phyloP scores from a whole-genome alignment of 1,284 basidiomycete genomes.

The Chiua sp. region DNA sequence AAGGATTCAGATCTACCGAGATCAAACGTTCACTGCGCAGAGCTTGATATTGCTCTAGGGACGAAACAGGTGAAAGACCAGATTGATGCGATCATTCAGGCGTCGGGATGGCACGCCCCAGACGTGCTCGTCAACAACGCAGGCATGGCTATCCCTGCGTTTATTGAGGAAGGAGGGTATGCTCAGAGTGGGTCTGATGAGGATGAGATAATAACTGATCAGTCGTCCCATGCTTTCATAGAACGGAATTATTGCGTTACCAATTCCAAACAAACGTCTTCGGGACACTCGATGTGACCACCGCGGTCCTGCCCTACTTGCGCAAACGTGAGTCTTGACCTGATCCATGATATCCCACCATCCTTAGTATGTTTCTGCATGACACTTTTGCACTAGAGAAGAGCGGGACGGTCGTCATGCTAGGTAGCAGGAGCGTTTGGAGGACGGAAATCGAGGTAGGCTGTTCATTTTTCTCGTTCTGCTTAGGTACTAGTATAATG shows the following conservation, averaged over 20 bases:
- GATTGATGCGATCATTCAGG: slow-evolving; percentile 42
- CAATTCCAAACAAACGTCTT: slow-evolving; percentile 57
- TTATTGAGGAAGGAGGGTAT: slow-evolving; percentile 54
- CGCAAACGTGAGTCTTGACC: slow-evolving; percentile 37
- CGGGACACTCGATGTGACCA: slow-evolving; percentile 53
- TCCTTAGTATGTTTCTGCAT: neutral
- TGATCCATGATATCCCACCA: neutral
- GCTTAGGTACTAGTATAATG: no score
- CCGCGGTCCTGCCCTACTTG: slow-evolving; percentile 53
- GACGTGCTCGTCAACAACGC: slow-evolving; percentile 63
- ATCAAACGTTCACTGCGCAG: slow-evolving; percentile 40
- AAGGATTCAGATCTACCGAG: slow-evolving; percentile 11
- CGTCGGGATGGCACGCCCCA: slow-evolving; percentile 49
- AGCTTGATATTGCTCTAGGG: slow-evolving; percentile 51
- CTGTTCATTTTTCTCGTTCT: neutral
- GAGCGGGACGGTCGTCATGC: slow-evolving; percentile 48
- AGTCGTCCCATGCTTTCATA: neutral
- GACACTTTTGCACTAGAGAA: slow-evolving; percentile 12
- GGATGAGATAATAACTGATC: neutral
- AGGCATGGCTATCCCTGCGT: slow-evolving; percentile 42
- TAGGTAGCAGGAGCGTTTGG: slow-evolving; percentile 61
- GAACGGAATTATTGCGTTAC: slow-evolving; percentile 40
- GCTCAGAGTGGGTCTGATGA: slow-evolving; percentile 12
- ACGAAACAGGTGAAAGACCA: slow-evolving; percentile 41
- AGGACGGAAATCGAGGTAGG: slow-evolving; percentile 51